phyloP scores from a whole-genome alignment of 2,329 filamentous ascomycete species.

The Bipolaris oryzae region DNA sequence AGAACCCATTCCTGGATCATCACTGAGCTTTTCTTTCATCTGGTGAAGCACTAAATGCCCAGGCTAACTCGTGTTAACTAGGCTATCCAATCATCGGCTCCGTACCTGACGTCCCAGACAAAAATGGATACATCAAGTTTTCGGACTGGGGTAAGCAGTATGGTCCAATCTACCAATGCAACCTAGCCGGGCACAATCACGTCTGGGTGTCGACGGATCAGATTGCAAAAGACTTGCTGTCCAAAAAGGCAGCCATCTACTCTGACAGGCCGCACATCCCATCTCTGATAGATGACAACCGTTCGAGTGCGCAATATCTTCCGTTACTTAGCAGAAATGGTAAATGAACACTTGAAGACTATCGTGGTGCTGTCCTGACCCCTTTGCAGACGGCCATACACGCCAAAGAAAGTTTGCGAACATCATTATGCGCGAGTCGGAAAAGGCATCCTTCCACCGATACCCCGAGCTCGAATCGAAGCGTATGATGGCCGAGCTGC shows the following conservation, averaged over 20 bases:
- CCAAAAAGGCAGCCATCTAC: conserved; percentile 54
- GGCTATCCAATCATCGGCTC: conserved; percentile 53
- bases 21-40: conserved; percentile 1
- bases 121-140: conserved; percentile 54
- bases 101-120: conserved; percentile 52
- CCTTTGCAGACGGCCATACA: conserved; percentile 45
- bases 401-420: conserved; percentile 55
- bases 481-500: conserved; percentile 53
- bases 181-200: conserved; percentile 54
- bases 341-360: conserved; percentile 19
- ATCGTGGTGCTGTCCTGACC: conserved; percentile 20
- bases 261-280: conserved; percentile 56
- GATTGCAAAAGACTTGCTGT: conserved; percentile 51
- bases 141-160: conserved; percentile 54
- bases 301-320: conserved; percentile 54
- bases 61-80: conserved; percentile 27
- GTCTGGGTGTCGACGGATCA: conserved; percentile 54
- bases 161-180: conserved; percentile 54
- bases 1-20: neutral
- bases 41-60: neutral
- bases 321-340: conserved; percentile 54
- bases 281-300: conserved; percentile 52
- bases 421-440: conserved; percentile 54
- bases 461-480: conserved; percentile 55
- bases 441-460: conserved; percentile 49